phyloP scores from a whole-genome alignment of 2,329 filamentous ascomycete species.

The Penicillium sp. region DNA sequence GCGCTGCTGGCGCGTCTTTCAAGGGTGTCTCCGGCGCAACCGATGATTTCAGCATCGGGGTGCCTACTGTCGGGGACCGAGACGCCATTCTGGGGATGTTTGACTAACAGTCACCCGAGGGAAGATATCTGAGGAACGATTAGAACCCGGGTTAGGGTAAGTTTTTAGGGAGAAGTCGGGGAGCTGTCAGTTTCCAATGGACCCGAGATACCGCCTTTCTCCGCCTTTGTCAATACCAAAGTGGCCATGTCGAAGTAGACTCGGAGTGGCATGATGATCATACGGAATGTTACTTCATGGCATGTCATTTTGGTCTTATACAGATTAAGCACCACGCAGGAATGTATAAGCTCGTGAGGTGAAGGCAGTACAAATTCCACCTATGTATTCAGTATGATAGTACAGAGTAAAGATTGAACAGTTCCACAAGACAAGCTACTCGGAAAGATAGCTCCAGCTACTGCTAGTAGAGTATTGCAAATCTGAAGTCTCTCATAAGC shows the following conservation, averaged over 20 bases:
- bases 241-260: too few relatives aligned
- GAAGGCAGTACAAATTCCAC: too few relatives aligned
- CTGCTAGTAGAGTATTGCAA: too few relatives aligned
- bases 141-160: slow-evolving; percentile 23
- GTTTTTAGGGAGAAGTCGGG: slow-evolving; percentile 40
- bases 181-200: neutral
- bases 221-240: neutral
- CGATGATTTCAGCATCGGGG: slow-evolving; percentile 46
- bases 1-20: slow-evolving; percentile 43
- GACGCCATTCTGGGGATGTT: slow-evolving; percentile 35
- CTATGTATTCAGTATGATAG: too few relatives aligned
- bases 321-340: too few relatives aligned
- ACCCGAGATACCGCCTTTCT: neutral
- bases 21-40: slow-evolving; percentile 37
- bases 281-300: neutral
- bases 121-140: slow-evolving; percentile 20
- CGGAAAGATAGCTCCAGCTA: too few relatives aligned
- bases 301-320: too few relatives aligned
- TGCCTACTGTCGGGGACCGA: slow-evolving; percentile 33
- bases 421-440: too few relatives aligned
- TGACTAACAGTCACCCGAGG: slow-evolving; percentile 13
- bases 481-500: too few relatives aligned
- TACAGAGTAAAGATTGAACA: too few relatives aligned
- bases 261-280: neutral
- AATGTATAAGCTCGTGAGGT: too few relatives aligned